Conservation (phyloP, 768 basidiomycete genomes). For the Infundibulicybe gibba region DNA sequence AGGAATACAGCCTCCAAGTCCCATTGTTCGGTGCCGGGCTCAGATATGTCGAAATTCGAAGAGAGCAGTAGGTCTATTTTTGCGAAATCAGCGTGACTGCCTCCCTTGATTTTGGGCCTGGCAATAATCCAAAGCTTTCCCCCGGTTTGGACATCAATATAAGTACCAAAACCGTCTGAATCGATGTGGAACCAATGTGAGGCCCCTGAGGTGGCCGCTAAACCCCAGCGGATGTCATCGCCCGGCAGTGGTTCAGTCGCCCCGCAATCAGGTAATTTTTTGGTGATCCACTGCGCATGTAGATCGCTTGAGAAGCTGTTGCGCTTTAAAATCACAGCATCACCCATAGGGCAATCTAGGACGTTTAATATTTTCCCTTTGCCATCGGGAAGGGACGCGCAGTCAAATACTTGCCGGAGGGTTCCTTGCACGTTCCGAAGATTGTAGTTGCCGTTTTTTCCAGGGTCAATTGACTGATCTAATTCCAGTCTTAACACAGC, state of each 20-base stretch:
- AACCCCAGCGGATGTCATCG: conserved; percentile 10
- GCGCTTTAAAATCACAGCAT: neutral
- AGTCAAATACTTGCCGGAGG: neutral
- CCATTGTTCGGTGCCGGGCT: too few species aligned
- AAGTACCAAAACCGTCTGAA: conserved; percentile 10
- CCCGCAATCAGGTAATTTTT: neutral
- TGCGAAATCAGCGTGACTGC: neutral
- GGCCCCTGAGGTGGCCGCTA: conserved; percentile 8
- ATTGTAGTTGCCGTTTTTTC: neutral
- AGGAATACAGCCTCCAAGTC: conserved; percentile 5
- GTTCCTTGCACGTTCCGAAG: neutral
- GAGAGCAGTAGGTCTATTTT: too few species aligned
- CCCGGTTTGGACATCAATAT: conserved; percentile 4
- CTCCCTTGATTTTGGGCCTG: neutral
- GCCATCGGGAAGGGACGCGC: neutral
- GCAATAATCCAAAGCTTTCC: conserved; percentile 12
- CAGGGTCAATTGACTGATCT: neutral
- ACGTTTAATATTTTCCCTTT: neutral
- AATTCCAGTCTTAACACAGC: neutral
- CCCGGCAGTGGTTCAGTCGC: neutral
- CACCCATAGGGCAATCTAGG: neutral
- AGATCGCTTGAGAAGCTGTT: neutral
- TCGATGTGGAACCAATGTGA: conserved; percentile 13
- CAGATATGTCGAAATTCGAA: too few species aligned
- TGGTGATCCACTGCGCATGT: neutral